Evolutionary conservation across 345 rosid species (phyloP), one percentile per base, ranked within the genome.

Genomic region (Cochlearia excelsa): DNA sequence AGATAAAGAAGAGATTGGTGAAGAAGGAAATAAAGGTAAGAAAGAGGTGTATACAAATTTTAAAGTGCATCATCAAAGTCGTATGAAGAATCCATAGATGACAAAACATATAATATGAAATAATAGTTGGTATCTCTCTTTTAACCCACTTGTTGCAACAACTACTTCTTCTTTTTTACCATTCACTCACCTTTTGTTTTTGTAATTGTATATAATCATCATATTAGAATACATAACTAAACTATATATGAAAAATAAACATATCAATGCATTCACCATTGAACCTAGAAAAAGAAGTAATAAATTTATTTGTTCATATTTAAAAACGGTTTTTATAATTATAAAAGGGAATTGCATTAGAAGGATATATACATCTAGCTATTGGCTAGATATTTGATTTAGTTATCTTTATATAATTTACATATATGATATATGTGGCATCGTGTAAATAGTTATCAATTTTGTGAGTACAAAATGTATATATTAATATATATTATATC

Each of bases 141-240:
- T 55, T 63, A 62, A 50, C 48, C 68, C 74, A 69, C 63, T 63
- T 50, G 28, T 63, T 50, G 28, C 63, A 69, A 69, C 74, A 48
- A 34, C 68, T 68, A 44, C 57, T 47, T 4, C 27, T 43, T 33
- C 56, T 10, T 4, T 10, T 4, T 50, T 5, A 49, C 9, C 26
- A 34, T 3, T 38, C 27, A 26, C 35, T 57, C 38, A 41, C 38
- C 3, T 57, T 7, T 30, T 27, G 4, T 48, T 27, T 7, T 48
- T 33, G 3, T 33, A 2, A 35, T 5, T 35, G 35, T 5, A 31
- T 31, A 5, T 31, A 31, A 31, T 31, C 2, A 31, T 31, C 35
- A 31, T 31, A 31, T 31, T 31, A 31, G 5, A 5, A 2, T 31
- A 31, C 59, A 27, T n/a, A n/a, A n/a, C n/a, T n/a, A n/a, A n/a